Percentiles rank a stretch among this genome's conserved stretches.
Evolutionary conservation across 345 rosid genomes (phyloP).

Genomic region (Kernera saxatilis): DNA sequence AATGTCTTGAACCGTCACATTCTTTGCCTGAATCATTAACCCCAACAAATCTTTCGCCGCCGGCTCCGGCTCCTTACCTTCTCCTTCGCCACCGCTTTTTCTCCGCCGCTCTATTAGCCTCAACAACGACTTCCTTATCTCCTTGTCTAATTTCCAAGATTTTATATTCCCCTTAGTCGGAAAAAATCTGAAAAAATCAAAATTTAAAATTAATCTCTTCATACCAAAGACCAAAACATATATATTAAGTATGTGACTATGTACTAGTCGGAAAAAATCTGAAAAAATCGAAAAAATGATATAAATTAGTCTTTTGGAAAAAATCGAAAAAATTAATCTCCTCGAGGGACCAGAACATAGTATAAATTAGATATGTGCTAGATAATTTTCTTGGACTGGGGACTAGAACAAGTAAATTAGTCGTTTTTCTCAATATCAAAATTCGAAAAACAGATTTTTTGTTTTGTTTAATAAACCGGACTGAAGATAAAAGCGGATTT

Average conservation of each 20-base stretch:
- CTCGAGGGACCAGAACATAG: neutral
- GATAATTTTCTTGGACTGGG: neutral
- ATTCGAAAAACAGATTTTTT: no score
- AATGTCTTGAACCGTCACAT: constrained; percentile 44
- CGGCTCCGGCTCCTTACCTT: neutral
- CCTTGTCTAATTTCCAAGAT: constrained; percentile 70
- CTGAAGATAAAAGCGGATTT: no score
- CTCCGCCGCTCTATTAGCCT: constrained; percentile 50
- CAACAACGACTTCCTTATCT: constrained; percentile 55
- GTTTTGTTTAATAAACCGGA: no score
- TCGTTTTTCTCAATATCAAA: no score
- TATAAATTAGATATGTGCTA: no score
- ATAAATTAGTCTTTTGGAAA: no score
- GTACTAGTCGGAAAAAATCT: constrained; percentile 80
- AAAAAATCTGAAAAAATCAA: constrained; percentile 43
- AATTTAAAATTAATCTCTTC: no score
- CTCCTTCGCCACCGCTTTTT: neutral
- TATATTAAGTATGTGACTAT: no score
- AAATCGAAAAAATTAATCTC: neutral
- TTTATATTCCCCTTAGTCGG: constrained; percentile 64
- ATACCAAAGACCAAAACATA: no score
- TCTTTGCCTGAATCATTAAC: constrained; percentile 49
- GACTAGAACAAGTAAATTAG: neutral
- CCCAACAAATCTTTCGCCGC: constrained; percentile 47
- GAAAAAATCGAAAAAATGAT: no score